phyloP scores from a whole-genome alignment of 257 asterid species.

The Gentiana straminea region DNA sequence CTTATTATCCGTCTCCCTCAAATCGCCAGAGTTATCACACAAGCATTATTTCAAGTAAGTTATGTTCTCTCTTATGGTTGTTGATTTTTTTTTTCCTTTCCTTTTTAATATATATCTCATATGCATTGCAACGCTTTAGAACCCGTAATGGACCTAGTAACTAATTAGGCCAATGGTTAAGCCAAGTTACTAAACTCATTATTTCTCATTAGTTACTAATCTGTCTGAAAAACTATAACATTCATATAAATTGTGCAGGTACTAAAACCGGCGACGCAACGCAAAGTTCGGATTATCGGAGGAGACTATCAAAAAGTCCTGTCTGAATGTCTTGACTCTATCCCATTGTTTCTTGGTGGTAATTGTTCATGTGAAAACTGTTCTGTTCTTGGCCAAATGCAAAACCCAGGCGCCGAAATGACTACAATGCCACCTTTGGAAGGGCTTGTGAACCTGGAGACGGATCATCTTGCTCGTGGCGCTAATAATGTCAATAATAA shows the following conservation, averaged over 20 bases:
- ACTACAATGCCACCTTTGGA: background rate
- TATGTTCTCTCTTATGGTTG: background rate
- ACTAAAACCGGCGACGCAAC: conserved; percentile 31
- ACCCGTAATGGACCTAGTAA: background rate
- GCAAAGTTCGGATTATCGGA: conserved; percentile 26
- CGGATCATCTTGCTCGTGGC: background rate
- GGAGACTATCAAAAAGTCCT: conserved; percentile 22
- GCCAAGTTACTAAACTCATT: no score
- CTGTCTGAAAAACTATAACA: background rate
- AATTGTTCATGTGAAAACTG: conserved; percentile 28
- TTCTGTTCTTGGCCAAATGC: background rate
- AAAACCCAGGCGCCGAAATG: conserved; percentile 1
- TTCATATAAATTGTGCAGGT: conserved; percentile 16
- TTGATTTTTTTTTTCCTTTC: background rate
- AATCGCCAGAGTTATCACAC: conserved; percentile 29
- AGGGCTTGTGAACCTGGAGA: background rate
- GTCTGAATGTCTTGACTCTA: conserved; percentile 14
- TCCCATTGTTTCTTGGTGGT: conserved; percentile 30
- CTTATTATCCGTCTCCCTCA: conserved; percentile 30
- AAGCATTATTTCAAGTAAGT: conserved; percentile 31
- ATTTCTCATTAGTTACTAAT: conserved; percentile 1
- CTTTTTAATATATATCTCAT: background rate
- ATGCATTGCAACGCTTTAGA: background rate
- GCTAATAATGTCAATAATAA: background rate
- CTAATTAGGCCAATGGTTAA: no score